Base-by-base conservation (phyloP, 176 grass and related monocot species). In the Urochloa ruziziensis region DNA sequence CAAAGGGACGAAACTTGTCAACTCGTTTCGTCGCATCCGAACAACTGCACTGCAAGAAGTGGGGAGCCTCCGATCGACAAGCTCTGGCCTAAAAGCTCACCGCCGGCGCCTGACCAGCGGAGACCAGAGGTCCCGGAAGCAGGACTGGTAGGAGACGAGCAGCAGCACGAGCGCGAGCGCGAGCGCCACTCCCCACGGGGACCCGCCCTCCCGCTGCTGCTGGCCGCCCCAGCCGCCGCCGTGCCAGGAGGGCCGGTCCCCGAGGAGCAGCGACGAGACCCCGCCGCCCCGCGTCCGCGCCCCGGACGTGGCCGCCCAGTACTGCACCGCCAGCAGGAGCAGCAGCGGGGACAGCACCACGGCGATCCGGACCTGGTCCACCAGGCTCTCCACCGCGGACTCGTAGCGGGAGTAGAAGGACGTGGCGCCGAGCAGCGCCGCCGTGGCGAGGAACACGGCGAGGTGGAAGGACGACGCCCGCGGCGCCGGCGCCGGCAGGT, bases 61-160 rank as follows among this genome's bases (percentile, higher is more conserved):
- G 24, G 8, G 42, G 5, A 4, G 17, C 42, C 19, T 56, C 52
- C 52, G 7, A 9, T 7, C 18, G 1, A 23, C 23, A 25, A 25
- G 18, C 51, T 25, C 33, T 16, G 49, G 0, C 6, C 76, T 37
- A 4, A 11, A n/a, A n/a, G 53, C 48, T 92, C 84, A 93, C 30
- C 84, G 91, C 30, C 74, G 79, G 15, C 88, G 82, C 35, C 52
- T 84, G 43, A 87, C 28, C 27, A 87, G 89, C 3, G 96, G 96
- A 83, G 93, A 94, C 96, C 93, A 98, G 17, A 88, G 21, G 21
- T 94, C 82, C 25, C 91, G 91, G 88, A 98, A 90, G 80, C 90
- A 92, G 2, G 91, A 92, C 89, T 98, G 96, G 83, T 98, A 95
- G 24, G 96, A 95, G 74, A 98, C 81, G 89, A 98, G 92, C 54